Evolutionary conservation across 2,329 filamentous ascomycete genomes (phyloP).

Genomic region (Raffaelea albimanens): DNA sequence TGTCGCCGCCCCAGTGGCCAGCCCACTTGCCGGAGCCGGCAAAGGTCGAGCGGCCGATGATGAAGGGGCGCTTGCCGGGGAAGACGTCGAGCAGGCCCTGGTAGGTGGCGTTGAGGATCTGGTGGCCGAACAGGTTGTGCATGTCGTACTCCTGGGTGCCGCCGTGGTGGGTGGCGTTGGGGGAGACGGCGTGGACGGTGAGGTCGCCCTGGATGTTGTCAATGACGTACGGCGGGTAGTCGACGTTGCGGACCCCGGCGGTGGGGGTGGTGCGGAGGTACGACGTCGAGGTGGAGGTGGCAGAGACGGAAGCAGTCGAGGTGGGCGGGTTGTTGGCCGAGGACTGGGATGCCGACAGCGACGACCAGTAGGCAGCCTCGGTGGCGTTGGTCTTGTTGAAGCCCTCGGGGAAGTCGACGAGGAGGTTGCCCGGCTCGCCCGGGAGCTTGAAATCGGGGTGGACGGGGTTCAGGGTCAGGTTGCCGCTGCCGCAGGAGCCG

Average conservation of each 20-base stretch:
- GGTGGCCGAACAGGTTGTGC: slow-evolving; percentile 70
- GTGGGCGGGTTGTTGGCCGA: too few relatives aligned
- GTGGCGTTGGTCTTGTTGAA: slow-evolving; percentile 62
- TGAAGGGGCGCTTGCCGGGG: slow-evolving; percentile 65
- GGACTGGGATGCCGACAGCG: slow-evolving; percentile 39
- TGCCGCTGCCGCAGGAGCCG: slow-evolving; percentile 60
- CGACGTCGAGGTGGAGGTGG: slow-evolving; percentile 23
- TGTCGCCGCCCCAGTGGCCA: slow-evolving; percentile 52
- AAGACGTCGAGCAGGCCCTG: slow-evolving; percentile 55
- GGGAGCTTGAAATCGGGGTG: slow-evolving; percentile 58
- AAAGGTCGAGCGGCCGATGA: slow-evolving; percentile 75
- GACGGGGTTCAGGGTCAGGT: slow-evolving; percentile 56
- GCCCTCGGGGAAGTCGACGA: slow-evolving; percentile 56
- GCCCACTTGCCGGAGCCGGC: slow-evolving; percentile 66
- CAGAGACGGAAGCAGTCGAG: slow-evolving; percentile 18
- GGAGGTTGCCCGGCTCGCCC: slow-evolving; percentile 51
- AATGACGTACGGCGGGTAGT: slow-evolving; percentile 68
- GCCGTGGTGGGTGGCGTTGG: slow-evolving; percentile 68
- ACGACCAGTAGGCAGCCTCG: slow-evolving; percentile 41
- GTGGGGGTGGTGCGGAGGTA: slow-evolving; percentile 53
- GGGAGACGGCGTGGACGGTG: slow-evolving; percentile 61
- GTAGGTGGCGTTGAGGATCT: slow-evolving; percentile 70
- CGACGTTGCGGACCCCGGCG: slow-evolving; percentile 54
- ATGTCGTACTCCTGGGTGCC: slow-evolving; percentile 69
- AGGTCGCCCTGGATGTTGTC: slow-evolving; percentile 66